Evolutionary conservation across 73 alveolate species (phyloP).

Genomic region (Breviolum minutum): DNA sequence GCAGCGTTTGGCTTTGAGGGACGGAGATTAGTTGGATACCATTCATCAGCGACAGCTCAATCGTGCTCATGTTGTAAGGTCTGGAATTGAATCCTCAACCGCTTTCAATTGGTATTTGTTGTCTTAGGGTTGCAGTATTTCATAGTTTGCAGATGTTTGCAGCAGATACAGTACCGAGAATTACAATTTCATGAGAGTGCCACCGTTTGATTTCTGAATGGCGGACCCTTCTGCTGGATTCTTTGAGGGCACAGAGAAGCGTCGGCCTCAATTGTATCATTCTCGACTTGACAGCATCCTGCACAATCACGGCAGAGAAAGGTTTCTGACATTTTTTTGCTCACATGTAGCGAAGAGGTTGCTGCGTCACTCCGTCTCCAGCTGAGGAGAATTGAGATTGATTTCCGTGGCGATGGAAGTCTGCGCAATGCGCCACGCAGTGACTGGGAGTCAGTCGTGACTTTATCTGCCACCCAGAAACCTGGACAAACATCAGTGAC

Average conservation of each 20-base stretch:
- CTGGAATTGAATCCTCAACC: too few species aligned
- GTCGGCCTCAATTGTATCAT: neutral
- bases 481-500: neutral
- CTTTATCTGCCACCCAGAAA: conserved; percentile 58
- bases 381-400: conserved; percentile 79
- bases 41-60: too few species aligned
- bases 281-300: neutral
- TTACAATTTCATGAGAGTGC: neutral
- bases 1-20: neutral
- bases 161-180: neutral
- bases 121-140: too few species aligned
- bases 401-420: conserved; percentile 87
- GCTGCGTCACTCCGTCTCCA: neutral
- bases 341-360: neutral
- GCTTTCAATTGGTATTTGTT: too few species aligned
- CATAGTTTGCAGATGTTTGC: neutral
- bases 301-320: too few species aligned
- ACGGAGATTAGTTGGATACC: neutral
- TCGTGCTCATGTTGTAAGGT: too few species aligned
- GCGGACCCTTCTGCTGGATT: conserved; percentile 57
- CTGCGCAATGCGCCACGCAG: conserved; percentile 62
- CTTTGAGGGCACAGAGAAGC: conserved; percentile 65
- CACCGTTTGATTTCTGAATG: neutral
- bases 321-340: too few species aligned
- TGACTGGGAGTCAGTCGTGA: conserved; percentile 68